Percentiles rank a stretch among this genome's conserved stretches.
Evolutionary conservation across 257 asterid genomes (phyloP).

Genomic region (Ajuga chamaepitys): DNA sequence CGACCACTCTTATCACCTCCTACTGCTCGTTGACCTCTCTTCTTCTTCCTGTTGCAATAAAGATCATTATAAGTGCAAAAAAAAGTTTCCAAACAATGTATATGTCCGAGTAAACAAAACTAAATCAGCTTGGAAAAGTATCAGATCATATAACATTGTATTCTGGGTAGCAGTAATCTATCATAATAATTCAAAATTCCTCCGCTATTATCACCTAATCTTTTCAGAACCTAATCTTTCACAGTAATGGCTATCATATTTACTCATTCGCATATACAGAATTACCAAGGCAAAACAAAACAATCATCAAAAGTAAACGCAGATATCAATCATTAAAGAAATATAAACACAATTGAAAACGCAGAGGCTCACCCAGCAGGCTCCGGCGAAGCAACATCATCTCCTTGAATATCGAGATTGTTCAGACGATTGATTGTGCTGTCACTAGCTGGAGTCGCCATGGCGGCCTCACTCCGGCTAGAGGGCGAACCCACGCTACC

Average conservation of each 20-base stretch:
- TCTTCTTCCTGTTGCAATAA: conserved; percentile 71
- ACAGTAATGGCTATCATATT: neutral
- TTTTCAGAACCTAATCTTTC: neutral
- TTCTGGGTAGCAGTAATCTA: no score
- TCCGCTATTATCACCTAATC: neutral
- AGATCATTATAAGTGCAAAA: conserved; percentile 11
- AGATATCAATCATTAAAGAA: neutral
- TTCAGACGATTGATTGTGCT: conserved; percentile 51
- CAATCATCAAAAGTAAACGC: neutral
- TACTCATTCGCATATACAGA: neutral
- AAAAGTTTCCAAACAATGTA: no score
- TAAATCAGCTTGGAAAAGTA: no score
- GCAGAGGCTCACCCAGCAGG: conserved; percentile 58
- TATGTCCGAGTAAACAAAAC: no score
- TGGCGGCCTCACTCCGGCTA: conserved; percentile 81
- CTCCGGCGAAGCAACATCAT: conserved; percentile 86
- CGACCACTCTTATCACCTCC: conserved; percentile 94
- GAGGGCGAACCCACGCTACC: conserved; percentile 95
- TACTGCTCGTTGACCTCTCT: conserved; percentile 91
- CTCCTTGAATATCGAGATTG: conserved; percentile 77
- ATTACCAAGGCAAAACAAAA: neutral
- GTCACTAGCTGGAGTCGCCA: conserved; percentile 62
- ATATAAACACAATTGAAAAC: neutral
- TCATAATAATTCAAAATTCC: neutral
- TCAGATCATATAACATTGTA: no score